These are phyloP conservation scores for Sedum album DNA, from an alignment of 164 flowering plant genomes.

Conservation along the genomic window DNA sequence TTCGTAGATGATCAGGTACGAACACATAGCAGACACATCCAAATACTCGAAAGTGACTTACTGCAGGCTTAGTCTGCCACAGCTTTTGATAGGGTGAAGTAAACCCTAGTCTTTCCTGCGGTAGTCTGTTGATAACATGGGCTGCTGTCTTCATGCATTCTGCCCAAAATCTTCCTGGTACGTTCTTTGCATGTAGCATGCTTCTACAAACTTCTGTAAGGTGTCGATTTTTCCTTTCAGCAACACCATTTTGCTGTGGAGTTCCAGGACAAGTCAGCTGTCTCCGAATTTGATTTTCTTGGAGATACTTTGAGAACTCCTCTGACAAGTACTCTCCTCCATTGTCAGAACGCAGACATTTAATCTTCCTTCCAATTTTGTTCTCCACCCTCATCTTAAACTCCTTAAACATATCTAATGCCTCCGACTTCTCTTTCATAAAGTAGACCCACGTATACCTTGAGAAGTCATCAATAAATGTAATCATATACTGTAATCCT, in stretches of 20 bases:
- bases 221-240: slow-evolving; percentile 5
- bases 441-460: no score
- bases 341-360: slow-evolving; percentile 12
- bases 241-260: slow-evolving; percentile 10
- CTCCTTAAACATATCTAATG: no score
- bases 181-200: slow-evolving; percentile 18
- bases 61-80: background rate
- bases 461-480: no score
- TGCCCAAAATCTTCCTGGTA: slow-evolving; percentile 15
- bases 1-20: background rate
- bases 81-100: background rate
- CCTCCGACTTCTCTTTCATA: no score
- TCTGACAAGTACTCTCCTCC: background rate
- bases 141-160: slow-evolving; percentile 6
- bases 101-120: background rate
- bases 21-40: slow-evolving; percentile 5
- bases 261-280: background rate
- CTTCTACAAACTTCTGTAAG: slow-evolving; percentile 11
- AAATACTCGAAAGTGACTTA: background rate
- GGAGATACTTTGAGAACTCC: background rate
- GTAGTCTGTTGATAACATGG: background rate
- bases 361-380: background rate
- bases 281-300: background rate
- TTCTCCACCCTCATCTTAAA: no score
- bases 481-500: no score